Percentiles rank a stretch among this genome's conserved stretches.
Evolutionary conservation across 2,329 filamentous ascomycete species (phyloP).

Genomic region (Fusarium compactum): DNA sequence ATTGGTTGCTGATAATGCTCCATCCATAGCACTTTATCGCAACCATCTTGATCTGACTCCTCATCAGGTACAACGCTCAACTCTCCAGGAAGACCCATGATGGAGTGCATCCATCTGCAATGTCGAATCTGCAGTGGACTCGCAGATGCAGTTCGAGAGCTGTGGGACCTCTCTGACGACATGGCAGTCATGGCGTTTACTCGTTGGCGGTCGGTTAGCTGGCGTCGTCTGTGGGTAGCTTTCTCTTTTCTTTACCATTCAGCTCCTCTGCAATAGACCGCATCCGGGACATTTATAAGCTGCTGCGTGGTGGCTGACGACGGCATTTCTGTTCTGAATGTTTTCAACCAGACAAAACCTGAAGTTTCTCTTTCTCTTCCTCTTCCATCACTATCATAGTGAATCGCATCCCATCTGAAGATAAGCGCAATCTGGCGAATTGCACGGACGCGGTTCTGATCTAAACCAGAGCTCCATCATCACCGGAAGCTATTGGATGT

Average conservation of each 20-base stretch:
- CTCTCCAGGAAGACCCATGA: constrained; percentile 20
- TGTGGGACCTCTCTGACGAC: constrained; percentile 38
- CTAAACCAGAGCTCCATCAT: constrained; percentile 14
- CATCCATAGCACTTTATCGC: not conserved
- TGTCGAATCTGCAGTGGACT: constrained; percentile 24
- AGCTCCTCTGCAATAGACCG: constrained; percentile 27
- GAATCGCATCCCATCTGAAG: not conserved
- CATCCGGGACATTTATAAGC: constrained; percentile 25
- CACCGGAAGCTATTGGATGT: constrained; percentile 30
- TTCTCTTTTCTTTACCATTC: constrained; percentile 3
- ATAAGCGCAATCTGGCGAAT: constrained; percentile 12
- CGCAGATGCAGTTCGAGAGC: constrained; percentile 38
- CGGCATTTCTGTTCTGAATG: not conserved
- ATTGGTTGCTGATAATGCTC: not conserved
- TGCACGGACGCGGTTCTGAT: constrained; percentile 5
- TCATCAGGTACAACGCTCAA: constrained; percentile 1
- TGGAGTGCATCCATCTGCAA: not conserved
- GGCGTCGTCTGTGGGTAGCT: not conserved
- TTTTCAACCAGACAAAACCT: not conserved
- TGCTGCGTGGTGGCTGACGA: constrained; percentile 7
- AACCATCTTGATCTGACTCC: not conserved
- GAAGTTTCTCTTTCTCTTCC: not conserved
- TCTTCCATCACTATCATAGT: not conserved
- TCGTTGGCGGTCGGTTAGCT: constrained; percentile 18
- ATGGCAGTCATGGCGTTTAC: constrained; percentile 32